A percentile compares a stretch with the other conserved stretches of the same genome.
These are phyloP conservation scores for Ophiostoma ips DNA, from an alignment of 2,329 filamentous ascomycete species.

Conservation along the genomic window DNA sequence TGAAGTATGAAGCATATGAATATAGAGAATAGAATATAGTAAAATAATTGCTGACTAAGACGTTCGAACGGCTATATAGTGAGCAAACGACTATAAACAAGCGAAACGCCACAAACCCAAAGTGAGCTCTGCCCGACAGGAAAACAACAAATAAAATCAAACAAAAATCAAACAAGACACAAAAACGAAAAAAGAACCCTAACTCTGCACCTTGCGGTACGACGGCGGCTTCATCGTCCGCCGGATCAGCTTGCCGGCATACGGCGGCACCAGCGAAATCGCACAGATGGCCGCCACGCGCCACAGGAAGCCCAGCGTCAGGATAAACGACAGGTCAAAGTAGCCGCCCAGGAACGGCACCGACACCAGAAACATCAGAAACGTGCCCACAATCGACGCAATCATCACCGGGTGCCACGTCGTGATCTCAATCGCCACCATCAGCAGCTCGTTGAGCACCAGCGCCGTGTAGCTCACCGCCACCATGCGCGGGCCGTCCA, in stretches of 20 bases:
- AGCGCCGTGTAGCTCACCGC: conserved; percentile 84
- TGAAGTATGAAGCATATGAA: neutral
- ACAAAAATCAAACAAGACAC: neutral
- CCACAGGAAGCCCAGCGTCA: conserved; percentile 79
- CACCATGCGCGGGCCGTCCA: conserved; percentile 64
- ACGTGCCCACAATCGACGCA: conserved; percentile 67
- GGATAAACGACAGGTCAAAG: conserved; percentile 70
- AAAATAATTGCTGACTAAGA: neutral
- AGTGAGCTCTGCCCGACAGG: neutral
- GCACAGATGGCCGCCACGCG: conserved; percentile 66
- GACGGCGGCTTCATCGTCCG: conserved; percentile 81
- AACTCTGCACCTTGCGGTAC: conserved; percentile 78
- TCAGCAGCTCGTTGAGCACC: conserved; percentile 85
- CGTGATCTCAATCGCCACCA: conserved; percentile 93
- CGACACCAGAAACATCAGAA: conserved; percentile 63
- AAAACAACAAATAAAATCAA: neutral
- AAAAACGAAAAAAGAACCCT: neutral
- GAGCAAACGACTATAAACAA: neutral
- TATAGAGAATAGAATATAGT: neutral
- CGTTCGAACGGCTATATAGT: too few species aligned
- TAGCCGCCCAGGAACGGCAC: conserved; percentile 82
- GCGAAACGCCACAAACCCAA: neutral
- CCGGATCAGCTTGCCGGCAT: conserved; percentile 71
- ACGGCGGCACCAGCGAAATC: conserved; percentile 74
- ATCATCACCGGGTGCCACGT: conserved; percentile 97